phyloP scores from a whole-genome alignment of 129 eudicot species.

The Pseudognaphalium luteoalbum region DNA sequence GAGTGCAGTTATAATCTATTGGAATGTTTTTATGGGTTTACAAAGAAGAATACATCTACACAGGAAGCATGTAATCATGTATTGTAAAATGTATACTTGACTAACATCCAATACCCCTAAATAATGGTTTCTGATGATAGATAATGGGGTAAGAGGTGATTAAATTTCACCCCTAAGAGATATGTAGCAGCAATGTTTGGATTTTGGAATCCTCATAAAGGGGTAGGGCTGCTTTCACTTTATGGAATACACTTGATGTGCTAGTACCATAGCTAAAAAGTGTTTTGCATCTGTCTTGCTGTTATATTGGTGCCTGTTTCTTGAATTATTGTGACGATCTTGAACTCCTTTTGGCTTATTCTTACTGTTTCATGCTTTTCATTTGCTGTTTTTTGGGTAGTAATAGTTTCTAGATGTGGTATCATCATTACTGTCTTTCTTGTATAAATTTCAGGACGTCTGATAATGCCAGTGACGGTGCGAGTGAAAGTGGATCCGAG shows the following conservation, averaged over 20 bases:
- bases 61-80: not conserved
- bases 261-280: not conserved
- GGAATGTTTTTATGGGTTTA: not conserved
- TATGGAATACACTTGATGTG: not conserved
- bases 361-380: not conserved
- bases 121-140: conserved; percentile 2
- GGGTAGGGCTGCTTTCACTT: not conserved
- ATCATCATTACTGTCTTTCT: conserved; percentile 10
- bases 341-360: not conserved
- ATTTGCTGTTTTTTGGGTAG: conserved; percentile 7
- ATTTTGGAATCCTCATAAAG: conserved; percentile 9
- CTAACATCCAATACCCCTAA: conserved; percentile 5
- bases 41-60: not conserved
- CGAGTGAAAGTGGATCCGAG: conserved; percentile 49
- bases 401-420: not conserved
- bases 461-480: conserved; percentile 39
- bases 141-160: not conserved
- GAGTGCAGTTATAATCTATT: not conserved
- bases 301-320: not conserved
- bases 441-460: conserved; percentile 49
- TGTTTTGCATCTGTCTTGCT: not conserved
- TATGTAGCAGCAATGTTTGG: not conserved
- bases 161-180: not conserved
- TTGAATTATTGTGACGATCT: not conserved
- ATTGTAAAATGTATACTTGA: not conserved